Conservation (phyloP, 2,329 filamentous ascomycete genomes). For the Aplosporella prunicola region DNA sequence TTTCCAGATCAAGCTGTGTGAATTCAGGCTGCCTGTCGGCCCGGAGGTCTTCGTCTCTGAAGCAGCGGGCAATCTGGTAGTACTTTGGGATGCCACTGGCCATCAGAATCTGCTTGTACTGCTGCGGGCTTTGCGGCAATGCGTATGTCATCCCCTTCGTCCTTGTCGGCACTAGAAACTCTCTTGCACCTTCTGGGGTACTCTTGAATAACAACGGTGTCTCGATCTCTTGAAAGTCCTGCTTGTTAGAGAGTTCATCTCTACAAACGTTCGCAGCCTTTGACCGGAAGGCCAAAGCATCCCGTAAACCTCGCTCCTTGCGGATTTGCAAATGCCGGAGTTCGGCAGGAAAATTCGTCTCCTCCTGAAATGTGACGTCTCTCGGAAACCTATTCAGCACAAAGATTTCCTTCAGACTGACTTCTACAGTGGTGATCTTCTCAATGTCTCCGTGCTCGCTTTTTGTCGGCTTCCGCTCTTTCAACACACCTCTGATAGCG, state of each 20-base stretch:
- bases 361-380: constrained; percentile 65
- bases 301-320: constrained; percentile 56
- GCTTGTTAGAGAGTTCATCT: constrained; percentile 42
- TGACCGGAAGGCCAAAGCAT: constrained; percentile 63
- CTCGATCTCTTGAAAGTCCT: constrained; percentile 69
- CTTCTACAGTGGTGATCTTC: constrained; percentile 41
- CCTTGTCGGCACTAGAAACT: constrained; percentile 87
- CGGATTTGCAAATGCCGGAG: constrained; percentile 78
- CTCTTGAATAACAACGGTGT: constrained; percentile 96
- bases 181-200: constrained; percentile 86
- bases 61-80: constrained; percentile 89
- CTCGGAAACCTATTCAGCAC: constrained; percentile 64
- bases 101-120: constrained; percentile 98
- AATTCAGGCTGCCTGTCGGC: constrained; percentile 95
- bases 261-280: constrained; percentile 47
- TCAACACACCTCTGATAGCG: constrained; percentile 42
- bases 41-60: constrained; percentile 86
- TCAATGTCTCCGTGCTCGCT: constrained; percentile 21
- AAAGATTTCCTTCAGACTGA: constrained; percentile 53
- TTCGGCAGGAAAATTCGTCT: constrained; percentile 63
- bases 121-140: constrained; percentile 89
- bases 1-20: constrained; percentile 91
- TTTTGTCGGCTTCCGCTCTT: constrained; percentile 30
- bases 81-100: constrained; percentile 74
- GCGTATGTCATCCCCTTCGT: constrained; percentile 72